Base-by-base conservation (phyloP, 2,329 filamentous ascomycete species). In the Graphium sp. region DNA sequence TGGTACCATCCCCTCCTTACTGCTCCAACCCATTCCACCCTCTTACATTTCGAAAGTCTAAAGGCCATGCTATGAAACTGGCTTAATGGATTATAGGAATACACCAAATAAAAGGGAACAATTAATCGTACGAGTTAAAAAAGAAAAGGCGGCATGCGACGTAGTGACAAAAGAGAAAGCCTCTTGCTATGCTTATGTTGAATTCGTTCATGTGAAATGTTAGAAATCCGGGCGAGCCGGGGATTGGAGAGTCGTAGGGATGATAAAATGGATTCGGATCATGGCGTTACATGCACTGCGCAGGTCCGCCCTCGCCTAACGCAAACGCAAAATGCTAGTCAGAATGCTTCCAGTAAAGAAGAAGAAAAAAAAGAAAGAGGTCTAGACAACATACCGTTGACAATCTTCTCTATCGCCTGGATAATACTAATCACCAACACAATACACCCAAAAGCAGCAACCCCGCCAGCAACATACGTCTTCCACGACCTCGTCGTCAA, bases 371-470 rank as follows among this genome's bases (percentile, higher is more conserved):
- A 20, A 24, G 11, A 18, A 23, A 16, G 10, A 10, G 16, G 10
- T 4, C 6, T 24, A 5, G 5, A 28, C 14, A 13, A 50, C 54
- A 39, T 35, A 62, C 62, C 58, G 34, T 47, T 49, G 6, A 66
- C 49, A 43, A 87, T 74, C 54, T 87, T 84, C 10, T 58, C 56
- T 31, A 78, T 55, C 2, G 79, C 75, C 53, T 83, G 74, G 25
- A 84, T 45, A 36, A 91, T 52, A 44, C 76, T 85, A 24, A 92
- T 85, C 9, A 59, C 62, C 77, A 94, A 83, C 32, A 93, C 85
- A 4, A 62, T 55, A 30, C 66, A 60, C 5, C 85, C 87, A 60
- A 94, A 94, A 9, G 52, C 70, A 34, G 87, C 80, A n/a, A 71
- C 61, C 26, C 64, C 72, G 16, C 71, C 70, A 9, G 81, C 74